A percentile compares a stretch with the other conserved stretches of the same genome.
These are phyloP conservation scores for Naganishia kalamii DNA, from an alignment of 768 basidiomycete genomes.

Conservation along the genomic window DNA sequence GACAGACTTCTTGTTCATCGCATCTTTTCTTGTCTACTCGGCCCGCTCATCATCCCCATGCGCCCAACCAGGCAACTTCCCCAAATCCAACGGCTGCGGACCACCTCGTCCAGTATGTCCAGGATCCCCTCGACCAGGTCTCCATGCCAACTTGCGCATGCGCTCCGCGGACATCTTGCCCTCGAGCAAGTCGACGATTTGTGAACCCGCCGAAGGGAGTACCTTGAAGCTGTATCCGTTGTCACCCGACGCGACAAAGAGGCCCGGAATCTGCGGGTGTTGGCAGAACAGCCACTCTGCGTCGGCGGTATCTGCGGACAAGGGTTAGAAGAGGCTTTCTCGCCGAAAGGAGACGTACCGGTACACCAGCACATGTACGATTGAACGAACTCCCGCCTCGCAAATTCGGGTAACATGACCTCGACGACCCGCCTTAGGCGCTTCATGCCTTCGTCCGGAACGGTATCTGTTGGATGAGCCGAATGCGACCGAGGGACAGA, in stretches of 20 bases:
- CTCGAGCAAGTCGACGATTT: background rate
- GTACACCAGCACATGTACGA: constrained; percentile 43
- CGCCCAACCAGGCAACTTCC: constrained; percentile 32
- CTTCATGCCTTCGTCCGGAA: constrained; percentile 31
- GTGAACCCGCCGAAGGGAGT: too few species aligned
- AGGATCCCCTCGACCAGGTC: constrained; percentile 24
- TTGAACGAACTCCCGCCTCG: constrained; percentile 29
- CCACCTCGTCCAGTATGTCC: constrained; percentile 24
- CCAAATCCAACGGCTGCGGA: constrained; percentile 31
- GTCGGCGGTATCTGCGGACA: constrained; percentile 37
- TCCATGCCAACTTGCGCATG: constrained; percentile 29
- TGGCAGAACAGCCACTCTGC: constrained; percentile 37
- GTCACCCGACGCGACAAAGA: too few species aligned
- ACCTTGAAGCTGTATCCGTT: too few species aligned
- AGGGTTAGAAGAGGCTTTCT: too few species aligned
- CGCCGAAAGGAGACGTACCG: background rate
- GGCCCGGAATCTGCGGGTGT: constrained; percentile 33
- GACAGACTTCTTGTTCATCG: too few species aligned
- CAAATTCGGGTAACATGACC: constrained; percentile 37
- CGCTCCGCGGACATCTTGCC: constrained; percentile 23
- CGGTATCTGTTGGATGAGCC: constrained; percentile 40
- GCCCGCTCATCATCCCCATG: constrained; percentile 25
- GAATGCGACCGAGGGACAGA: constrained; percentile 45
- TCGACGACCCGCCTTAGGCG: constrained; percentile 32
- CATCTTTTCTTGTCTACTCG: too few species aligned